Evolutionary conservation across 1,284 basidiomycete genomes (phyloP), one percentile per base, ranked within the genome.

Genomic region (Cerrena zonata): DNA sequence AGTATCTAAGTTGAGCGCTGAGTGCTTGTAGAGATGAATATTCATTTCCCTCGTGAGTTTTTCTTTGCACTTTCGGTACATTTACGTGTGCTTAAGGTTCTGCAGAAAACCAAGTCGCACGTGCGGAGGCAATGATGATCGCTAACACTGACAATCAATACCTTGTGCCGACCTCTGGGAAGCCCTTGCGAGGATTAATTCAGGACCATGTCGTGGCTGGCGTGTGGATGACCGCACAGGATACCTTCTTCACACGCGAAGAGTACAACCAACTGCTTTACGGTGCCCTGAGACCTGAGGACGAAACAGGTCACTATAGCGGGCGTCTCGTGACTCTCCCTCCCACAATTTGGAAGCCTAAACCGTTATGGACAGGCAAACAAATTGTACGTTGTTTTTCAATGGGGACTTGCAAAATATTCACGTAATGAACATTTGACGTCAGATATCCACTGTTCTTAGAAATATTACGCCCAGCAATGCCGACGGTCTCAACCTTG

Each of bases 131-230:
- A 2, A 84, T 86, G 79, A 80, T 91, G 69, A 91, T 99, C 61
- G 94, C 95, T 57, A 98, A 98, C 69, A 99, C 94, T 21, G 94
- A 99, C 70, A 96, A 97, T 64, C 96, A 99, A 70, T 99, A 99
- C 69, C 82, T 99, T 18, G 94, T 96, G 5, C 94, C 96, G 12
- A 99, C 96, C 10, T 98, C 95, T 22, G 96, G 96, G 60, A 95
- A 94, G 64, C 96, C 96, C 25, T 78, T 99, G 36, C 92, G 96
- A 66, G 96, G 96, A 68, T 76, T 99, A 24, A 99, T 99, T 61
- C 96, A 99, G 69, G 96, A 99, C 73, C 96, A 99, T 64, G 93
- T 99, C 53, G 95, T 98, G 37, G 94, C 96, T 18, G 96, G 93
- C 58, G 90, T 98, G 19, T 98, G 95, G 94, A 96, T 99, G 93